Base-by-base conservation (phyloP, 2,329 filamentous ascomycete genomes). In the Aspergillus sp. region DNA sequence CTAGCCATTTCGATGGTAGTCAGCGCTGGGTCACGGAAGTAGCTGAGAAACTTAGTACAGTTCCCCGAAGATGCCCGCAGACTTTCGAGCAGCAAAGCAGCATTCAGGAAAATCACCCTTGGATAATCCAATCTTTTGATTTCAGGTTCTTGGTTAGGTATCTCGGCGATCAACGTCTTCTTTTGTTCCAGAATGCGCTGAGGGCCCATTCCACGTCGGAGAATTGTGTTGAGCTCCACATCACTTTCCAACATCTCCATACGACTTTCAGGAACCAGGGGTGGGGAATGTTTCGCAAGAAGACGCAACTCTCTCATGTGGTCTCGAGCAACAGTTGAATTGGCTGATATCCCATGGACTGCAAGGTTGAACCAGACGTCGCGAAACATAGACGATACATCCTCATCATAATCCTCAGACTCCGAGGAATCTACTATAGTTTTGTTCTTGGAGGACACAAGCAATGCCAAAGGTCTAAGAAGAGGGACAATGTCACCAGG, bases 331-430 rank as follows among this genome's bases (percentile, higher is more conserved):
- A 86, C 80, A 13, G 84, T 79, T 0, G 89, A 91, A 13, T 80
- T 79, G 9, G 85, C 77, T 7, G 84, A 85, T 64, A 97, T 95
- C 4, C 90, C 93, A 65, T 98, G 93, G 0, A 95, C 86, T 19
- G 90, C 88, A 53, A 97, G 89, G 61, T 98, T 99, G 72, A 96
- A 97, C 93, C 93, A 99, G 4, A 89, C 88, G 74, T 98, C 90
- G 45, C 91, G 84, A 56, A 93, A 80, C 48, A 94, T 72, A 22
- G 82, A 80, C 52, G 86, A 79, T 6, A 82, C 81, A 49, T 91
- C 83, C 45, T 90, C 85, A 45, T 86, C 80, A 48, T 66, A 47
- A 71, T 70, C 48, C 53, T 55, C 46, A 53, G 61, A 48, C 63
- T 68, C 47, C n/a, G 50, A 46, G 19, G 65, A 64, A n/a, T 54